phyloP scores from a whole-genome alignment of 345 rosid species.

The Salix udensis region DNA sequence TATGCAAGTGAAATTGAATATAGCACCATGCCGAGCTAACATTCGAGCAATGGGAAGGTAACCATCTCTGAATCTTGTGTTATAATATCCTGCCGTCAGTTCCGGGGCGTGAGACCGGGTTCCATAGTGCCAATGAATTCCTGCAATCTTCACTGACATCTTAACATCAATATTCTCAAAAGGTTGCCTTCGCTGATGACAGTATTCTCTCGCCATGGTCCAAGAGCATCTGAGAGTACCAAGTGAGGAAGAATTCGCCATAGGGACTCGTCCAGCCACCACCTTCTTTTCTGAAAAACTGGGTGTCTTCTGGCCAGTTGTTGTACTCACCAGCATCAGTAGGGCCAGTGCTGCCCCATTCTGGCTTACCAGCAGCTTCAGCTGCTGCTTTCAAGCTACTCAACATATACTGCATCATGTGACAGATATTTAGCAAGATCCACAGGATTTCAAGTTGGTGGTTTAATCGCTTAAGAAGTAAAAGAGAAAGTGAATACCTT shows the following conservation, averaged over 20 bases:
- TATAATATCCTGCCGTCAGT: constrained; percentile 96
- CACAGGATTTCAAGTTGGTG: background rate
- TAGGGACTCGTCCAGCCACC: constrained; percentile 82
- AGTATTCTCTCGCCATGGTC: constrained; percentile 83
- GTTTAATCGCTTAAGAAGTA: background rate
- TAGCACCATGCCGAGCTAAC: constrained; percentile 78
- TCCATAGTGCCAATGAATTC: constrained; percentile 99
- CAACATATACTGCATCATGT: constrained; percentile 60
- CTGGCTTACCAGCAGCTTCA: constrained; percentile 80
- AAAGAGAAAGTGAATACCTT: constrained; percentile 39
- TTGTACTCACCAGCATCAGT: constrained; percentile 94
- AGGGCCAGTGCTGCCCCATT: constrained; percentile 93
- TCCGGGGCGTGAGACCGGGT: constrained; percentile 91
- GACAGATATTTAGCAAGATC: background rate
- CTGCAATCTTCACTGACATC: constrained; percentile 84
- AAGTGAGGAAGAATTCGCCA: constrained; percentile 83
- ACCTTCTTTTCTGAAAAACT: constrained; percentile 66
- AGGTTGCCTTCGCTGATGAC: constrained; percentile 52
- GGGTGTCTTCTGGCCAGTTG: constrained; percentile 95
- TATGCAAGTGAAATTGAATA: constrained; percentile 92
- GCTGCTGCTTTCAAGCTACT: constrained; percentile 86
- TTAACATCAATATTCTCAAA: constrained; percentile 50
- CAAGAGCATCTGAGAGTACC: constrained; percentile 87
- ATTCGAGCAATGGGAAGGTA: constrained; percentile 93
- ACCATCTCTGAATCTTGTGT: constrained; percentile 82